phyloP scores from a whole-genome alignment of 805 yeast genomes.

The Metschnikowia bowlesiae region DNA sequence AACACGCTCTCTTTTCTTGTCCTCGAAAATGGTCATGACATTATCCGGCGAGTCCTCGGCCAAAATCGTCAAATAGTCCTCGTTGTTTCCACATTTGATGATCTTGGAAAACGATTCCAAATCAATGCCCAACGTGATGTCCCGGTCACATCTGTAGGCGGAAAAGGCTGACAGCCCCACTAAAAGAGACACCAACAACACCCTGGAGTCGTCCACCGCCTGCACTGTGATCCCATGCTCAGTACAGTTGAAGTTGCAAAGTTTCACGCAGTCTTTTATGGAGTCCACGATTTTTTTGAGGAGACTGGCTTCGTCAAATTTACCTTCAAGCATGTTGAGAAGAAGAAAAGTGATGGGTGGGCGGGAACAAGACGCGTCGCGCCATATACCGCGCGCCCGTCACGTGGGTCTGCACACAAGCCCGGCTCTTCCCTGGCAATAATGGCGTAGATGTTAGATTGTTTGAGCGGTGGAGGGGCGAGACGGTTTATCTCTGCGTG shows the following conservation, averaged over 20 bases:
- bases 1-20: slow-evolving; percentile 82
- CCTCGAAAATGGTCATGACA: slow-evolving; percentile 82
- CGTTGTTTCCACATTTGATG: slow-evolving; percentile 84
- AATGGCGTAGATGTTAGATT: no score
- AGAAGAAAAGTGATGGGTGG: neutral
- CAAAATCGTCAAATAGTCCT: slow-evolving; percentile 80
- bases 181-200: slow-evolving; percentile 79
- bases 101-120: slow-evolving; percentile 83
- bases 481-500: no score
- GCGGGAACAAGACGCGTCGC: slow-evolving; percentile 2
- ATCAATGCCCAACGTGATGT: slow-evolving; percentile 87
- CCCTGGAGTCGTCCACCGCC: slow-evolving; percentile 97
- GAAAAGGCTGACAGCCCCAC: slow-evolving; percentile 86
- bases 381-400: slow-evolving; percentile 1
- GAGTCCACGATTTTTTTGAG: slow-evolving; percentile 92
- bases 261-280: slow-evolving; percentile 87
- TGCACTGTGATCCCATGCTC: slow-evolving; percentile 92
- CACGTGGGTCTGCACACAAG: neutral
- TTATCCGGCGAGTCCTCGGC: slow-evolving; percentile 87
- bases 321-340: slow-evolving; percentile 84
- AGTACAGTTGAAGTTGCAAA: slow-evolving; percentile 96
- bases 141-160: slow-evolving; percentile 93
- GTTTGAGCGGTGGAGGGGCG: no score
- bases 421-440: no score
- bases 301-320: slow-evolving; percentile 86